Evolutionary conservation across 345 rosid species (phyloP), one percentile per base, ranked within the genome.

Genomic region (Aegle marmelos): DNA sequence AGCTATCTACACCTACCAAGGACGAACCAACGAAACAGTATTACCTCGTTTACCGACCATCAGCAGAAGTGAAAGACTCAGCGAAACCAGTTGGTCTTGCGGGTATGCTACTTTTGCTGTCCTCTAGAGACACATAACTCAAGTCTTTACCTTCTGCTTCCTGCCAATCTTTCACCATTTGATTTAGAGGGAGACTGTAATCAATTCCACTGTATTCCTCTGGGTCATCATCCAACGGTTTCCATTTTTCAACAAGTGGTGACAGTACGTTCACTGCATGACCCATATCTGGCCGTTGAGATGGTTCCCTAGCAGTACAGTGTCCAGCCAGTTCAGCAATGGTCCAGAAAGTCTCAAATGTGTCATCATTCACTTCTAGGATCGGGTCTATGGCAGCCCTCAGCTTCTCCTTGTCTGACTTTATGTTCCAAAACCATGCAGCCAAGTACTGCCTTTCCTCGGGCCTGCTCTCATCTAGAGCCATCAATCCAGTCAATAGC

Each of bases 131-230:
- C 83, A 82, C 61, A 62, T 85, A 83, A 78, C 92, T 90, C 1
- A 82, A 30, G 75, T 90, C 94, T 82, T 92, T 88, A 24, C 97
- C 91, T 82, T 92, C 97, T 1, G 92, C 87, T 79, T 89, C 94
- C 77, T 92, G 94, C 97, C 94, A 92, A 66, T 83, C 92, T 83
- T 92, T 92, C 68, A 92, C 94, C 92, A 92, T 89, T 80, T 92
- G 97, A 72, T 82, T 88, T 72, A 92, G 88, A 5, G 97, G 94
- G 34, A 92, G 91, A 83, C 91, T 92, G 80, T 92, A 90, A 77
- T 92, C 94, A 27, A 92, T 90, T 45, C 97, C 97, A 7, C 90
- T 83, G 70, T 88, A 92, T 53, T 89, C 97, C 63, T 89, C 97
- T 0, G 72, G 68, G 7, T 87, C 91, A 45, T 90, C 88, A 28